Base-by-base conservation (phyloP, 2,329 filamentous ascomycete species). In the Aspergillus vadensis region DNA sequence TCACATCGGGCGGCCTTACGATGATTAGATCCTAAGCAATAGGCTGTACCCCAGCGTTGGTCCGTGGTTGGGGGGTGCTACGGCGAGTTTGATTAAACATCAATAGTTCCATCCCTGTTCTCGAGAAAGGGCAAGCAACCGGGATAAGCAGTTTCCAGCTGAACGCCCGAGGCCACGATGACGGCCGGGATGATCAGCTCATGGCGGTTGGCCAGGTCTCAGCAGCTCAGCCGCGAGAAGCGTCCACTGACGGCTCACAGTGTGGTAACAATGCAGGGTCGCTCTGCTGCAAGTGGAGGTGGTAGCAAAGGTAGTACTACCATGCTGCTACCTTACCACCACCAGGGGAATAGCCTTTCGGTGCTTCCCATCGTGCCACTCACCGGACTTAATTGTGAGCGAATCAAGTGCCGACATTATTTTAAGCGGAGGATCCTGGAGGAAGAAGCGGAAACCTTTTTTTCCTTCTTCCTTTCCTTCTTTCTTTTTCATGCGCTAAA, bases 201-300 rank as follows among this genome's bases (percentile, higher is more conserved):
- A 12, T 47, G 23, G 17, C 43, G 53, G 39, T 55, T 55, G 53
- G 39, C 25, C 53, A 55, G 53, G 53, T 55, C 39, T 55, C 53
- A 55, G 32, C 53, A 55, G 43, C 43, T 43, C 53, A 55, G 53
- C 53, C 43, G 52, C 52, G 36, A 53, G 44, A 51, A 9, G 55
- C 32, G 38, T 39, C 44, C 55, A 54, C 19, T 23, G 39, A 43
- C 48, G 44, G 53, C 43, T 41, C 43, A 32, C 50, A 39, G 57
- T 62, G 60, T 56, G 71, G 72, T 74, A 43, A 69, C 72, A 74
- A 67, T 70, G 72, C 70, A 74, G 70, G 69, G 69, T 70, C 61
- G 66, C 67, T 59, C 64, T 65, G 60, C 63, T 59, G 54, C 58
- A 12, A 36, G 32, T 36, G 12, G 32, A 36, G 32, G 4, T 65